Percentiles rank a stretch among this genome's conserved stretches.
phyloP scores from a whole-genome alignment of 1,284 basidiomycete genomes.

The Gastroboletus turbinatus region DNA sequence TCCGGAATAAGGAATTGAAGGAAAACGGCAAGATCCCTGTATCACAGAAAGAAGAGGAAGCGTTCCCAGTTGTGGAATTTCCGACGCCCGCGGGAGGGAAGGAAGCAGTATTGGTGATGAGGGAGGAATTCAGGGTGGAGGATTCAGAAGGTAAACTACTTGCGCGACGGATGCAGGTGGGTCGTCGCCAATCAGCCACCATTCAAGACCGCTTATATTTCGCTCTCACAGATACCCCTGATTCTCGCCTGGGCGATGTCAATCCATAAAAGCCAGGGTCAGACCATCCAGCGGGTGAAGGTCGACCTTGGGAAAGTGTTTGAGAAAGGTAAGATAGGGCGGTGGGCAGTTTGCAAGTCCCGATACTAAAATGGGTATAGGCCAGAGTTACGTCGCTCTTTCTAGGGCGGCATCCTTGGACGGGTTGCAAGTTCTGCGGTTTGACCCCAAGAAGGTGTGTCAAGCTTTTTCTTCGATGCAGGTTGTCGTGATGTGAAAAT shows the following conservation, averaged over 20 bases:
- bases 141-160: conserved; percentile 66
- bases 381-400: conserved; percentile 82
- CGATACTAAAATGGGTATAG: conserved; percentile 29
- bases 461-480: background rate
- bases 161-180: conserved; percentile 51
- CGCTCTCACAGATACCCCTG: conserved; percentile 48
- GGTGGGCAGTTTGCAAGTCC: background rate
- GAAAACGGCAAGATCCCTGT: background rate
- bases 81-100: conserved; percentile 48
- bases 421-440: conserved; percentile 77
- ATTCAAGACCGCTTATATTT: background rate
- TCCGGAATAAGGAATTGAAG: conserved; percentile 3
- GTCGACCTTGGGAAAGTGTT: conserved; percentile 65
- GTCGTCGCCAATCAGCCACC: background rate
- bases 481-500: background rate
- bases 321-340: conserved; percentile 57
- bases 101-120: conserved; percentile 51
- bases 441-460: conserved; percentile 65
- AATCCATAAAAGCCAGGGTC: conserved; percentile 81
- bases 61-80: conserved; percentile 67
- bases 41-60: conserved; percentile 30
- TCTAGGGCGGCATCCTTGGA: conserved; percentile 80
- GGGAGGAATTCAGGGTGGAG: conserved; percentile 69
- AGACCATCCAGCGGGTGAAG: conserved; percentile 68
- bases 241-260: conserved; percentile 78